Evolutionary conservation across 805 yeast species (phyloP).

Genomic region (Yamadazyma insecticola): DNA sequence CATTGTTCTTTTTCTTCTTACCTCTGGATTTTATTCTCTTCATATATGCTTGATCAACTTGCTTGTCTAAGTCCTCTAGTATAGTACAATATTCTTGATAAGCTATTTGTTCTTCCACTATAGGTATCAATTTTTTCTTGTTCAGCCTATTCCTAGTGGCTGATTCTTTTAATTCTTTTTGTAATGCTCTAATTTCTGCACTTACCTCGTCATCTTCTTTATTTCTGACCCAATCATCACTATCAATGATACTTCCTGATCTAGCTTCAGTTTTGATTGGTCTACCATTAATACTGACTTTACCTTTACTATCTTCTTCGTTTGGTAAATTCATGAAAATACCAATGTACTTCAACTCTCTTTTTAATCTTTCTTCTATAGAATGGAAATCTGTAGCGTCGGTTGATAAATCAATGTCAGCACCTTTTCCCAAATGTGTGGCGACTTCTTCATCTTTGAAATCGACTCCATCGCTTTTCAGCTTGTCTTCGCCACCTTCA

Average conservation of each 20-base stretch:
- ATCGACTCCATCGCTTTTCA: conserved; percentile 1
- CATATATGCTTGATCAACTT: conserved; percentile 89
- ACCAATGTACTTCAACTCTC: conserved; percentile 88
- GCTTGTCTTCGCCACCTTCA: conserved; percentile 14
- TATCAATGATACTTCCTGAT: conserved; percentile 35
- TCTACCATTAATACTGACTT: conserved; percentile 19
- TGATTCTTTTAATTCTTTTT: conserved; percentile 58
- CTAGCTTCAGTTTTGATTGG: conserved; percentile 14
- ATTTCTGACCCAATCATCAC: conserved; percentile 69
- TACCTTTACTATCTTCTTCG: conserved; percentile 29
- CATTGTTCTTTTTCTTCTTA: conserved; percentile 56
- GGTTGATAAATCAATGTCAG: conserved; percentile 34
- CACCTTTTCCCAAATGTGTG: conserved; percentile 26
- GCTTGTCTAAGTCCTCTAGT: conserved; percentile 90
- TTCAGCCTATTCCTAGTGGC: conserved; percentile 61
- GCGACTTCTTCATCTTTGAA: conserved; percentile 30
- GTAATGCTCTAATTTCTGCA: conserved; percentile 72
- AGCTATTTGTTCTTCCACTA: conserved; percentile 83
- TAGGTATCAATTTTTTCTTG: conserved; percentile 61
- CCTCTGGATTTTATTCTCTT: conserved; percentile 75
- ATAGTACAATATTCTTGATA: conserved; percentile 92
- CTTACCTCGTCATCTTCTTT: conserved; percentile 94
- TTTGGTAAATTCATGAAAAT: conserved; percentile 61
- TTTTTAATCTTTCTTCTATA: conserved; percentile 80
- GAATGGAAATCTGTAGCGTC: conserved; percentile 62